Evolutionary conservation across 192 early-diverging fungal species (phyloP), one percentile per base, ranked within the genome.

Genomic region (Rhizophagus prolifer): DNA sequence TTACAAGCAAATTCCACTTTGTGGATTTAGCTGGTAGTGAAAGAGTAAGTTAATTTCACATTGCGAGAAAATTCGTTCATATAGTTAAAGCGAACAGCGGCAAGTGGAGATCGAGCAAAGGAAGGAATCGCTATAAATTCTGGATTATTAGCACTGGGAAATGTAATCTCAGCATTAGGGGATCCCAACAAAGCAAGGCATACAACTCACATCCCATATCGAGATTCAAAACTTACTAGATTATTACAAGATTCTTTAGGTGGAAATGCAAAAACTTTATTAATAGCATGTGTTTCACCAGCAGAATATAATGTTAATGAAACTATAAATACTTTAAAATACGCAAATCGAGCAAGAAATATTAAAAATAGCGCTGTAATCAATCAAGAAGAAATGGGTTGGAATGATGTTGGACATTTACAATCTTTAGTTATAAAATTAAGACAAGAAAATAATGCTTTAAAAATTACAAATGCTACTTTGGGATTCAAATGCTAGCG

Each of bases 11-110:
- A 82, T 95, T 99, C 75, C 95, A 97, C 78, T 99, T 99, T 88
- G 98, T 99, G 25, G 98, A 99, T 85, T 85, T 99, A 80, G 98
- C 98, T 28, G 98, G 98, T 41, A 95, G 94, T 62, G 98, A 99
- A 84, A 83, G 94, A 62, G 85, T 86, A 82, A 77, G 76, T 80
- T 38, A 38, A 38, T 38, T 34, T 34, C 3, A n/a, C n/a, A n/a
- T n/a, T n/a, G n/a, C n/a, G n/a, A n/a, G n/a, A n/a, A n/a, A n/a
- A n/a, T n/a, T n/a, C n/a, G n/a, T n/a, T n/a, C n/a, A n/a, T n/a
- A n/a, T 75, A 85, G 80, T 82, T 99, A 26, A 98, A 98, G 83
- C 90, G 93, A 47, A 99, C 97, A 10, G 88, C 93, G 30, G 95
- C 96, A 0, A 93, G 90, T 70, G 96, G 97, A 28, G 96, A 97